Base-by-base conservation (phyloP, 495 filamentous ascomycete genomes). In the Daldinia grandis region DNA sequence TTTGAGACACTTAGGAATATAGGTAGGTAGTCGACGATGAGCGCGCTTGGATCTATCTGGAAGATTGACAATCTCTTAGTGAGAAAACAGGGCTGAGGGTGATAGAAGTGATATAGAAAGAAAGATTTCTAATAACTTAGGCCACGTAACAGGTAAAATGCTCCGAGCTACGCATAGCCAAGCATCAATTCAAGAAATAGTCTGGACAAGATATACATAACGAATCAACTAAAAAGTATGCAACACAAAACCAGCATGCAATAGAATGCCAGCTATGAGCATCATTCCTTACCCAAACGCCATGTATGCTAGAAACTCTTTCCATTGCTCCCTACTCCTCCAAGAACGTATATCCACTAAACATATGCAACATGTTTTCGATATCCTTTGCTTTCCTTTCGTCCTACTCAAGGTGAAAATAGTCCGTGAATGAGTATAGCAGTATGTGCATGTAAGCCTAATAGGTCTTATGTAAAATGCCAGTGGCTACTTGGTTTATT, bases 201-300 rank as follows among this genome's bases (percentile, higher is more conserved):
- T 30, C 14, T 30, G 5, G 24, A 15, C 25, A 30, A 24, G 2
- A 57, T 17, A 24, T 38, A 38, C 19, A 40, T 24, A 17, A 6
- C 9, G 19, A 33, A 38, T 38, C 3, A 35, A 57, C 15, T 35
- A 24, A 15, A 33, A 57, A 37, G 15, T 38, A 19, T 35, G 31
- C 19, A 33, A 25, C n/a, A 24, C 12, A 57, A n/a, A n/a, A n/a
- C n/a, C n/a, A 37, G 15, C 25, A 19, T 35, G 31, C 19, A 33
- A 25, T 17, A 24, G 5, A 57, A 57, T 40, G 7, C 33, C 19
- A 57, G n/a, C 54, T 57, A 38, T 24, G 19, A 38, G 33, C 19
- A 37, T 57, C 21, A 15, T 57, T 24, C 37, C 19, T 42, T 15
- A 30, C 57, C 37, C 8, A 31, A 59, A 59, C 57, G 57, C 57